A percentile compares a stretch with the other conserved stretches of the same genome.
These are phyloP conservation scores for Scalesia atractyloides DNA, from an alignment of 129 eudicot species.

Conservation along the genomic window DNA sequence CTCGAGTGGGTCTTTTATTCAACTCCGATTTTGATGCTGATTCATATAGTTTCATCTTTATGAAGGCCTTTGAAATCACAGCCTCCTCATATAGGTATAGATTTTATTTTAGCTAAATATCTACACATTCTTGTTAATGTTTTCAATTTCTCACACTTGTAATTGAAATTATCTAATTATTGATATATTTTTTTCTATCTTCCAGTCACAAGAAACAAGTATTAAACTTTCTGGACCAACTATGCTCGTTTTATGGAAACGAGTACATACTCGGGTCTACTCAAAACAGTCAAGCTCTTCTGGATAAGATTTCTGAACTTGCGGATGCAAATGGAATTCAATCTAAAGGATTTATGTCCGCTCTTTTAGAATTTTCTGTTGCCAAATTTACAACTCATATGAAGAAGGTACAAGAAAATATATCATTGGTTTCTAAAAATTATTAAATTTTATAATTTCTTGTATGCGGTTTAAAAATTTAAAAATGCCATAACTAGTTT, in stretches of 20 bases:
- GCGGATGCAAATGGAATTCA: conserved; percentile 71
- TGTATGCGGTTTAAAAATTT: neutral
- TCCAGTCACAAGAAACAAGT: conserved; percentile 85
- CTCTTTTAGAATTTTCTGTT: conserved; percentile 57
- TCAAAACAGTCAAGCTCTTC: conserved; percentile 53
- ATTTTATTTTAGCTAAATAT: neutral
- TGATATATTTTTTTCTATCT: conserved; percentile 7
- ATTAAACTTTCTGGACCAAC: conserved; percentile 72
- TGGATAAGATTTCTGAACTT: conserved; percentile 62
- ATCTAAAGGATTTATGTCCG: conserved; percentile 56
- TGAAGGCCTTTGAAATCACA: conserved; percentile 65
- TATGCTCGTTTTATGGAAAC: conserved; percentile 55
- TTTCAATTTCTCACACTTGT: neutral
- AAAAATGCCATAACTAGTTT: neutral
- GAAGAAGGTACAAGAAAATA: conserved; percentile 57
- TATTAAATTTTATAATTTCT: neutral
- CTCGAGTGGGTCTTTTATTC: conserved; percentile 79
- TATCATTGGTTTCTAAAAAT: neutral
- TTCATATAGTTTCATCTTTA: conserved; percentile 59
- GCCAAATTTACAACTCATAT: conserved; percentile 48
- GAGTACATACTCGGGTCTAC: conserved; percentile 19
- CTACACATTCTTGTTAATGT: neutral
- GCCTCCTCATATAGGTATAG: conserved; percentile 69
- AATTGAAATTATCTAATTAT: neutral
- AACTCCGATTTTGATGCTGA: conserved; percentile 41